Evolutionary conservation across 176 grass and related monocot species (phyloP).

Genomic region (Tillandsia leiboldiana): DNA sequence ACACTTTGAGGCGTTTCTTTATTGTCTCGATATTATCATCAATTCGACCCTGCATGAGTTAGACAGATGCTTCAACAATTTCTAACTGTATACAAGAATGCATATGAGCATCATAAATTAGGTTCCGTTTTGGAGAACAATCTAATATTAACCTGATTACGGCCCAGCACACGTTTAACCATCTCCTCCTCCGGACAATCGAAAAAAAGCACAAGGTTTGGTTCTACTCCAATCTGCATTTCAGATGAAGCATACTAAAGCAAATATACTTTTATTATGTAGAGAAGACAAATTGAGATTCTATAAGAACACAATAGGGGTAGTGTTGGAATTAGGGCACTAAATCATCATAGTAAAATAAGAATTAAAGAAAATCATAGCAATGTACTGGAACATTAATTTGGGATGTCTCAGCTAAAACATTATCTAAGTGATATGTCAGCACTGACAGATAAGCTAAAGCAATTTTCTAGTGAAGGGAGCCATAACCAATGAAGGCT

Average conservation of each 20-base stretch:
- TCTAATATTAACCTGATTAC: constrained; percentile 65
- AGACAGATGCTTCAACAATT: background rate
- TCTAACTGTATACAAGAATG: background rate
- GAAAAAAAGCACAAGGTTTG: constrained; percentile 84
- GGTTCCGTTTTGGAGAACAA: background rate
- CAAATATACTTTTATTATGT: background rate
- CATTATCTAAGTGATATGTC: no score
- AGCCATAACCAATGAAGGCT: no score
- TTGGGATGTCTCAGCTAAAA: background rate
- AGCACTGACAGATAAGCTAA: no score
- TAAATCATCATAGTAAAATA: no score
- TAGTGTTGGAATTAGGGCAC: no score
- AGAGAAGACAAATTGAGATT: background rate
- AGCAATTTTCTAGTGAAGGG: no score
- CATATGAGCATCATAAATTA: background rate
- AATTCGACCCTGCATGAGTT: constrained; percentile 62
- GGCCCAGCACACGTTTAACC: constrained; percentile 69
- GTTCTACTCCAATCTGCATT: constrained; percentile 77
- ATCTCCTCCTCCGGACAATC: constrained; percentile 85
- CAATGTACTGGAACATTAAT: no score
- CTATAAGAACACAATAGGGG: background rate
- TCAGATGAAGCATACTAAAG: constrained; percentile 1
- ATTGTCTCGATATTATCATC: constrained; percentile 97
- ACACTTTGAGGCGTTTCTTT: constrained; percentile 83
- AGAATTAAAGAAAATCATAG: no score